Evolutionary conservation across 2,329 filamentous ascomycete species (phyloP), one percentile per base, ranked within the genome.

Genomic region (Fusarium sp.): DNA sequence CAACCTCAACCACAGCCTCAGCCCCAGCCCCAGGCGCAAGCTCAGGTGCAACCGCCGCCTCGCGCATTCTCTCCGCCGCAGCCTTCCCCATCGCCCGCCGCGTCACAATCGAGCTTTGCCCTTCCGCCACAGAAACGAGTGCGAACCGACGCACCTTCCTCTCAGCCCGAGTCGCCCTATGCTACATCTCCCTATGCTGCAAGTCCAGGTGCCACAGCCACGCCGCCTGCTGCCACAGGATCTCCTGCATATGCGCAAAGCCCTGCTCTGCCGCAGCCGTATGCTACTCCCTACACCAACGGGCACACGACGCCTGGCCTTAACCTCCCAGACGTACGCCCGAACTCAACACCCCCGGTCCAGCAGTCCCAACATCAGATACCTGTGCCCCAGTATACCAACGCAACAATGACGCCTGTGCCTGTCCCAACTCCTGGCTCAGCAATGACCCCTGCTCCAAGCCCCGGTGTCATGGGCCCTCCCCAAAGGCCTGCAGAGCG

Each of bases 91-190:
- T 88, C 88, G 21, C 87, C 88, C 39, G 83, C 80, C 45, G 78
- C 82, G 19, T 79, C 82, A 29, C 82, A 84, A 62, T 77, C 81
- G 14, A 77, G 75, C 48, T 89, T 76, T 68, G 71, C 75, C 57
- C 84, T 88, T 44, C 90, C 90, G 44, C 88, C 91, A 14, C 85
- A 84, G 56, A 94, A 95, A 78, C 85, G 90, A 69, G 67, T 72
- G 25, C 70, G 73, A 58, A 73, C 88, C 84, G 73, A 88, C 47
- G 88, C 87, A 53, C 84, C 88, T 31, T 77, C 82, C n/a, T 88
- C 89, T 25, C 87, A 88, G 65, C 88, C 88, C 54, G 81, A 79
- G 46, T 90, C 87, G 31, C 85, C 86, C 1, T 87, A 87, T 70
- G 79, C 80, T 63, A 74, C 78, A 66, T 80, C 84, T 61, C 76